Evolutionary conservation across 192 early-diverging fungal genomes (phyloP).

Genomic region (Podila verticillata): DNA sequence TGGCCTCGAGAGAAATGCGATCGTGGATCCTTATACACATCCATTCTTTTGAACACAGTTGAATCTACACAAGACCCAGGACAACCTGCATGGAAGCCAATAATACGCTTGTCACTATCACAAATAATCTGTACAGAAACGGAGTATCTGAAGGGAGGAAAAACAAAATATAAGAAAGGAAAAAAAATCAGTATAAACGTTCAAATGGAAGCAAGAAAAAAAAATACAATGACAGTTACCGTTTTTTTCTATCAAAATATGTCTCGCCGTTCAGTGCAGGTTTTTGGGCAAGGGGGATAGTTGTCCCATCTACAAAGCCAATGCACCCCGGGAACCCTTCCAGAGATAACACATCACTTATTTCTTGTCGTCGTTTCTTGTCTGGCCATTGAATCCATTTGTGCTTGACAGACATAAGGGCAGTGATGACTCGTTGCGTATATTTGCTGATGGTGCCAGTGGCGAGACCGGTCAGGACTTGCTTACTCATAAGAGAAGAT

Average conservation of each 20-base stretch:
- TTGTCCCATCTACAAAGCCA: conserved; percentile 2
- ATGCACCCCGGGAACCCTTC: background rate
- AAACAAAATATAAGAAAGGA: background rate
- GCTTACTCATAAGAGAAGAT: too few species aligned
- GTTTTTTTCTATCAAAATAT: conserved; percentile 2
- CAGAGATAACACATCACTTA: background rate
- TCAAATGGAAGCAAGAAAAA: background rate
- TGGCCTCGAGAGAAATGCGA: conserved; percentile 1
- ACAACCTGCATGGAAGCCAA: background rate
- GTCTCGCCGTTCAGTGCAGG: background rate
- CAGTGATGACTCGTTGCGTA: too few species aligned
- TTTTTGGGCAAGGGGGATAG: conserved; percentile 6
- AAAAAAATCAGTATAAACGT: background rate
- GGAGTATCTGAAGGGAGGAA: background rate
- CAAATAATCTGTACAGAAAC: background rate
- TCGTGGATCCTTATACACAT: background rate
- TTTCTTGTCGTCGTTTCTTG: background rate
- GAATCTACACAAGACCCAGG: conserved; percentile 6
- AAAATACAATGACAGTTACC: background rate
- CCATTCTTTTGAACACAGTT: background rate
- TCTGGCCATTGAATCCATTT: background rate
- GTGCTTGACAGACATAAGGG: background rate
- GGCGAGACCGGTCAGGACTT: too few species aligned
- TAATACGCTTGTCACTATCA: background rate
- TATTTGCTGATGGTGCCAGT: too few species aligned